Conservation (phyloP, 768 basidiomycete genomes). For the Lactarius hatsudake region DNA sequence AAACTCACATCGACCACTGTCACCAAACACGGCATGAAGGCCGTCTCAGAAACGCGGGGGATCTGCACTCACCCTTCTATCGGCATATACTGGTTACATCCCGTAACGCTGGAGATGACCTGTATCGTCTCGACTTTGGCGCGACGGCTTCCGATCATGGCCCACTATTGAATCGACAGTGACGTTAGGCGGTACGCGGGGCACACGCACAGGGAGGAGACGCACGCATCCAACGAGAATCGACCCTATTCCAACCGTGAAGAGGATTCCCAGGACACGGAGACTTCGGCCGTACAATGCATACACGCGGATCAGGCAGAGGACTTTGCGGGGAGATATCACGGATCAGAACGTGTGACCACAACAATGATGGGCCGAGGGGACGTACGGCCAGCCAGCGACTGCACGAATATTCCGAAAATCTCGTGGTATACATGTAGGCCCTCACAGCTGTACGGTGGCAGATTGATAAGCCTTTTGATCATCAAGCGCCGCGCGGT, state of each 20-base stretch:
- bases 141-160: neutral
- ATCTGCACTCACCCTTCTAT: conserved; percentile 4
- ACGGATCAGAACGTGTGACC: neutral
- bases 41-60: neutral
- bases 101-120: conserved; percentile 8
- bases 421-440: conserved; percentile 4
- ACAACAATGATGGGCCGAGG: neutral
- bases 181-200: neutral
- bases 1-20: conserved; percentile 13
- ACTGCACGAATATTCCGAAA: conserved; percentile 5
- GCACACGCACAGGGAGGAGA: neutral
- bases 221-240: neutral
- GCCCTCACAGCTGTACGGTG: conserved; percentile 1
- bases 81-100: conserved; percentile 12
- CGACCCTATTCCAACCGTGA: neutral
- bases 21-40: neutral
- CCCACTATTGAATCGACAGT: neutral
- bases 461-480: neutral
- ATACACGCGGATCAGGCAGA: conserved; percentile 10
- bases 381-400: conserved; percentile 10
- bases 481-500: neutral
- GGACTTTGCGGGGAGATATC: neutral
- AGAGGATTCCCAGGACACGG: neutral
- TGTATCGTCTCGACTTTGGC: neutral
- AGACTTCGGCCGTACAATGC: conserved; percentile 13